Evolutionary conservation across 371 early-diverging fungal genomes (phyloP).

Genomic region (Mucor circinelloides): DNA sequence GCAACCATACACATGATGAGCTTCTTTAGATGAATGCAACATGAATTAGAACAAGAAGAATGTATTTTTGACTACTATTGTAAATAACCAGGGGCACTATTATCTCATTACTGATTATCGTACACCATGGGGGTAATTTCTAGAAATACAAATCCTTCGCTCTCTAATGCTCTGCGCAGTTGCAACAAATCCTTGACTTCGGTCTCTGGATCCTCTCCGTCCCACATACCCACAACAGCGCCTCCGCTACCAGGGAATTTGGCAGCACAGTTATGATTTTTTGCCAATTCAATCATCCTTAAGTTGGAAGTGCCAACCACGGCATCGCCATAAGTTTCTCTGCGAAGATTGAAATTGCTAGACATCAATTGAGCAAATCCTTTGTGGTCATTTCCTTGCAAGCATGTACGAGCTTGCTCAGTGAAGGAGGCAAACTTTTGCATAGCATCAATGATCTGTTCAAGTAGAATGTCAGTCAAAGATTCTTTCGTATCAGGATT

Average conservation of each 20-base stretch:
- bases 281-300: slow-evolving; percentile 53
- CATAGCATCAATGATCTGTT: slow-evolving; percentile 63
- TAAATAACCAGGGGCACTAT: not conserved
- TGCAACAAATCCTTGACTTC: slow-evolving; percentile 28
- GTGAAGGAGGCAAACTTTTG: slow-evolving; percentile 55
- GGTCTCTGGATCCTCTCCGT: slow-evolving; percentile 20
- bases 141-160: slow-evolving; percentile 51
- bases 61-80: too few relatives aligned
- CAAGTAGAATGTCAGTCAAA: not conserved
- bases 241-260: slow-evolving; percentile 63
- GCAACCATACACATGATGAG: too few relatives aligned
- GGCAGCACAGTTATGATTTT: slow-evolving; percentile 45
- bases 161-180: slow-evolving; percentile 42
- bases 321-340: slow-evolving; percentile 49
- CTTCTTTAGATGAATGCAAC: too few relatives aligned
- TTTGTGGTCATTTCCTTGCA: slow-evolving; percentile 27
- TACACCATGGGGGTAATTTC: slow-evolving; percentile 28
- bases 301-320: slow-evolving; percentile 49
- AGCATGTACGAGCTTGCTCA: slow-evolving; percentile 35
- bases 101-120: not conserved
- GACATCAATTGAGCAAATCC: slow-evolving; percentile 52
- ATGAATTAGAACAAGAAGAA: not conserved
- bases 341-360: slow-evolving; percentile 53
- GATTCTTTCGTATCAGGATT: not conserved
- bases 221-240: slow-evolving; percentile 53